These are phyloP conservation scores for Ophiosphaerella herpotricha DNA, from an alignment of 2,329 filamentous ascomycete species.

Conservation along the genomic window DNA sequence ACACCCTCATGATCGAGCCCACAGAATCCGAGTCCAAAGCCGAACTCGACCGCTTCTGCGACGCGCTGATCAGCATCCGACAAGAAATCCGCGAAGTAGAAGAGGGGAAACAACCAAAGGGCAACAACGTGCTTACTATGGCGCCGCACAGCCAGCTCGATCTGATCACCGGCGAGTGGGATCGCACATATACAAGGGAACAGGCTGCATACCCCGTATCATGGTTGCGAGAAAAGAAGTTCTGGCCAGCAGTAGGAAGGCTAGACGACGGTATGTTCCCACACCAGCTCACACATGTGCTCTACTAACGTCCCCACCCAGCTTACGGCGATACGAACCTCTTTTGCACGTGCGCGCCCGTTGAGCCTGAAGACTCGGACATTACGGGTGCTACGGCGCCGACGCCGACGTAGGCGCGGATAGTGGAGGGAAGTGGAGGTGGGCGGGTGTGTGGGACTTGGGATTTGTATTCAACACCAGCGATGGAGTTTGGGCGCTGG, in stretches of 20 bases:
- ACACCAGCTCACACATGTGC: no score
- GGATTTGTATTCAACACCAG: conserved; percentile 9
- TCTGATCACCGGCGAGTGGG: conserved; percentile 76
- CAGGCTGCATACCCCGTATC: conserved; percentile 84
- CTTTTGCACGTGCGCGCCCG: conserved; percentile 91
- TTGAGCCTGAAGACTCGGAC: conserved; percentile 56
- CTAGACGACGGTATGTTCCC: conserved; percentile 77
- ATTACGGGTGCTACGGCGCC: conserved; percentile 43
- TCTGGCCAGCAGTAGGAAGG: conserved; percentile 88
- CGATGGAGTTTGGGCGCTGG: conserved; percentile 7
- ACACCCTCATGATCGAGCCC: conserved; percentile 97
- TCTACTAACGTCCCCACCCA: conserved; percentile 39
- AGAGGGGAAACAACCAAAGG: conserved; percentile 72
- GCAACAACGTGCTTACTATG: conserved; percentile 86
- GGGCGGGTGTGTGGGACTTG: background rate
- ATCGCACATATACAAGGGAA: conserved; percentile 78
- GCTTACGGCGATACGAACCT: conserved; percentile 90
- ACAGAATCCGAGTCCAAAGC: conserved; percentile 92
- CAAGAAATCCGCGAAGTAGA: conserved; percentile 84
- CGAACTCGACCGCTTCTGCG: conserved; percentile 91
- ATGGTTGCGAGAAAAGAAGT: conserved; percentile 92
- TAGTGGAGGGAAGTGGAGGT: background rate
- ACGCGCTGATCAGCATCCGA: conserved; percentile 85
- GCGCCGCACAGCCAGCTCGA: conserved; percentile 85
- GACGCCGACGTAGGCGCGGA: conserved; percentile 28